A percentile compares a stretch with the other conserved stretches of the same genome.
Evolutionary conservation across 108 stramenopile species (phyloP).

Genomic region (Nitzschia sp.): DNA sequence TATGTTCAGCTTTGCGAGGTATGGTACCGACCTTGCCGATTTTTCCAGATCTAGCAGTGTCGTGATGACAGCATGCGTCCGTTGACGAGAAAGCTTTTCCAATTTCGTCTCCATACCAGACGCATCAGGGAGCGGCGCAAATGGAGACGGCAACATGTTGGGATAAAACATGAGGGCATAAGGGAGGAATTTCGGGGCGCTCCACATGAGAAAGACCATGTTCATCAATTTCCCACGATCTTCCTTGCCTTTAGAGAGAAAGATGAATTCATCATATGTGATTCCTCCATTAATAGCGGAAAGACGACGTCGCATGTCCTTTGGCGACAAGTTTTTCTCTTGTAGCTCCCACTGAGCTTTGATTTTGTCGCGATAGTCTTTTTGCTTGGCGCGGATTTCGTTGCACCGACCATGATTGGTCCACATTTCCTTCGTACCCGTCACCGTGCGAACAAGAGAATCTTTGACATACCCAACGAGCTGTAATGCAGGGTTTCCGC

Average conservation of each 20-base stretch:
- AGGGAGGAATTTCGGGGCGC: conserved; percentile 71
- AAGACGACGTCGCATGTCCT: conserved; percentile 33
- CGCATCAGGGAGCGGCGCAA: conserved; percentile 34
- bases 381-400: conserved; percentile 64
- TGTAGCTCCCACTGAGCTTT: conserved; percentile 38
- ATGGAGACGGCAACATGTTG: conserved; percentile 78
- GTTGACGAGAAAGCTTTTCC: conserved; percentile 52
- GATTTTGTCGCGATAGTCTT: conserved; percentile 35
- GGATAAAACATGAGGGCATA: conserved; percentile 84
- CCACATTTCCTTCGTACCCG: conserved; percentile 52
- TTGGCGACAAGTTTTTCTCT: conserved; percentile 41
- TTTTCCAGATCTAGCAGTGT: conserved; percentile 69
- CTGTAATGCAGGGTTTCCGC: conserved; percentile 56
- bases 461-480: conserved; percentile 67
- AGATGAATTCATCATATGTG: conserved; percentile 67
- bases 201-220: conserved; percentile 54
- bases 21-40: conserved; percentile 60
- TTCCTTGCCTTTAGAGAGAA: conserved; percentile 71
- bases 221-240: conserved; percentile 76
- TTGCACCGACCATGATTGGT: conserved; percentile 72
- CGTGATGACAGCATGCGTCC: conserved; percentile 71
- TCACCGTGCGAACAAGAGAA: conserved; percentile 60
- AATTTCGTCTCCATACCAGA: conserved; percentile 40
- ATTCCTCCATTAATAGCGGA: conserved; percentile 43
- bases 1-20: conserved; percentile 72